Base-by-base conservation (phyloP, 345 rosid genomes). In the Eucalyptus polyanthemos region DNA sequence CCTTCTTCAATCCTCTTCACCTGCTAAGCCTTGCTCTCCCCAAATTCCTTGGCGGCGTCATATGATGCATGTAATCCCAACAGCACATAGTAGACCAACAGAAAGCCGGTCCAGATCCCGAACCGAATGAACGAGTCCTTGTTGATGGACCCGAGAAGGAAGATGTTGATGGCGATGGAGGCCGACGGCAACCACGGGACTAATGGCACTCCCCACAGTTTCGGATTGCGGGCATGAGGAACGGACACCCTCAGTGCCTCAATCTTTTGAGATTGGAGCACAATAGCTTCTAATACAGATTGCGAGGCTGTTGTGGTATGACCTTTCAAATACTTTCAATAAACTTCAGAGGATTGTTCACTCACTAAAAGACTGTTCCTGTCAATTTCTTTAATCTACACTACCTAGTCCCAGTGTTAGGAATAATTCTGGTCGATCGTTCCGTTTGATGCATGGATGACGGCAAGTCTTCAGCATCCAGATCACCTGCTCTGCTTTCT, bases 101-200 rank as follows among this genome's bases (percentile, higher is more conserved):
- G 90, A 45, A 94, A 1, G 42, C 9, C 89, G 6, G 97, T 97
- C 97, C 98, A 97, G 4, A 94, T 29, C 15, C 90, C 96, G 86
- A 97, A 97, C 90, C 99, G 95, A 19, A 60, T 53, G 40, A 92
- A 96, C 3, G 99, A 96, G 1, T 90, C 80, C 50, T 3, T 67
- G 88, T 95, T 94, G 13, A 97, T 95, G 5, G 99, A 97, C 2
- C 97, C 99, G 21, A 97, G 92, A 3, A 97, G 93, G 94, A 97
- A 95, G 5, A 97, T 88, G 90, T 97, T 97, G 88, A 96, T 92
- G 9, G 94, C 92, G 42, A 97, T 95, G 3, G 99, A 97, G 21
- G 92, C 90, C 8, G 99, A 96, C 12, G 99, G 99, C 67, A 97
- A 25, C 97, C 97, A 96, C 16, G 99, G 99, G 15, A 97, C 98